These are phyloP conservation scores for Tolypocladium cylindrosporum DNA, from an alignment of 2,329 filamentous ascomycete species.

Conservation along the genomic window DNA sequence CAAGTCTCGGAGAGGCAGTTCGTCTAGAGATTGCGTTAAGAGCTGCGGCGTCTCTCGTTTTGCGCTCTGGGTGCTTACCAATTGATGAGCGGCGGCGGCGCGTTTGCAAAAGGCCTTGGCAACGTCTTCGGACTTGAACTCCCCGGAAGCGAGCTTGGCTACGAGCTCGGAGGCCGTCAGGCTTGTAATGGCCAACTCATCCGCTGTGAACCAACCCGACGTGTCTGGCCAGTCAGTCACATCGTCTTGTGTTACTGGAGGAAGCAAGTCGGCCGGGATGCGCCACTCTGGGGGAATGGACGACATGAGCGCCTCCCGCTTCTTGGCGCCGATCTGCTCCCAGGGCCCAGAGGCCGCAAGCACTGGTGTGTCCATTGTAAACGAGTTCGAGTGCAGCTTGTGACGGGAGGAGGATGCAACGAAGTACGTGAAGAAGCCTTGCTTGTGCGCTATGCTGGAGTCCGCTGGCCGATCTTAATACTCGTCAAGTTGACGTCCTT, in stretches of 20 bases:
- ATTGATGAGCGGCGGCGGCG: slow-evolving; percentile 45
- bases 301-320: slow-evolving; percentile 28
- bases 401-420: background rate
- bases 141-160: slow-evolving; percentile 22
- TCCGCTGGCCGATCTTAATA: background rate
- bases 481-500: background rate
- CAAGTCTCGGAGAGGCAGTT: slow-evolving; percentile 45
- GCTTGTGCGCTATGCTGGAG: background rate
- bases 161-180: slow-evolving; percentile 31
- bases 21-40: slow-evolving; percentile 25
- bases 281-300: slow-evolving; percentile 50
- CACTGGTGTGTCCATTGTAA: background rate
- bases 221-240: slow-evolving; percentile 44
- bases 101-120: slow-evolving; percentile 43
- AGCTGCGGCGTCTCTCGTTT: too few species aligned
- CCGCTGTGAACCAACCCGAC: slow-evolving; percentile 48
- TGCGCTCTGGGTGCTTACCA: slow-evolving; percentile 27
- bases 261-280: slow-evolving; percentile 41
- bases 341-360: slow-evolving; percentile 16
- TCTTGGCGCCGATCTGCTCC: slow-evolving; percentile 31
- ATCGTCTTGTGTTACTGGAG: slow-evolving; percentile 41
- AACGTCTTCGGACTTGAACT: slow-evolving; percentile 29
- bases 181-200: slow-evolving; percentile 37
- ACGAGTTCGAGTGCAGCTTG: too few species aligned
- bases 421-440: background rate